Conservation (phyloP, 106 monocot species). For the Dendrobium huoshanense region DNA sequence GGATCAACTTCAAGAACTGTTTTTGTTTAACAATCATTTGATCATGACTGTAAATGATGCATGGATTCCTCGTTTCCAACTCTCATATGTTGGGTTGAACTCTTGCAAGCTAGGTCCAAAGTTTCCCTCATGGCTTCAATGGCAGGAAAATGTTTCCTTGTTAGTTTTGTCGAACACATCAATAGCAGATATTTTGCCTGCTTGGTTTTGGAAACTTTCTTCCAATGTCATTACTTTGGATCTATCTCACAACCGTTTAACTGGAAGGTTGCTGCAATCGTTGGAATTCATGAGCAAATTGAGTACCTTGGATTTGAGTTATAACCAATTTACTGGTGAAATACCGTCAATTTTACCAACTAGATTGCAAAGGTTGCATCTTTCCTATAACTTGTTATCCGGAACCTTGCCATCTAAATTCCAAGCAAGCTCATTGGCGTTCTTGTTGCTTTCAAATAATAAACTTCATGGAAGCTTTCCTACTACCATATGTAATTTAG, state of each 20-base stretch:
- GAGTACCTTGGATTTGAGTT: conserved; percentile 8
- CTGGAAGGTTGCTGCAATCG: background rate
- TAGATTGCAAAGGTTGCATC: no score
- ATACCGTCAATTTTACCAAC: background rate
- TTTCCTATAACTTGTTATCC: no score
- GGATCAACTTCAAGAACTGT: conserved; percentile 2
- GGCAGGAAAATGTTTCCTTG: conserved; percentile 14
- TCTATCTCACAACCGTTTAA: background rate
- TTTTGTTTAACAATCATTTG: conserved; percentile 10
- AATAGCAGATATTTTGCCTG: background rate
- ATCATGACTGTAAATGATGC: no score
- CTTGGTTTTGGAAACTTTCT: background rate
- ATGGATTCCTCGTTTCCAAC: no score
- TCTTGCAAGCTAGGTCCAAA: conserved; percentile 13
- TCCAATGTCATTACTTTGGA: background rate
- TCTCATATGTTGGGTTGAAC: no score
- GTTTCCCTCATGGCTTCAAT: conserved; percentile 17
- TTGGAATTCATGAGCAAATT: conserved; percentile 10
- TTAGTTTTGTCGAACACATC: conserved; percentile 16
- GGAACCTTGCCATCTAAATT: background rate
- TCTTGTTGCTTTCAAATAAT: conserved; percentile 1
- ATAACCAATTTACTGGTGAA: conserved; percentile 23
- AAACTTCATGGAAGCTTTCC: background rate
- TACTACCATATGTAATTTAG: background rate
- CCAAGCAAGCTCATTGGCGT: background rate